Evolutionary conservation across 495 filamentous ascomycete genomes (phyloP).

Genomic region (Hyaloscypha finlandica): DNA sequence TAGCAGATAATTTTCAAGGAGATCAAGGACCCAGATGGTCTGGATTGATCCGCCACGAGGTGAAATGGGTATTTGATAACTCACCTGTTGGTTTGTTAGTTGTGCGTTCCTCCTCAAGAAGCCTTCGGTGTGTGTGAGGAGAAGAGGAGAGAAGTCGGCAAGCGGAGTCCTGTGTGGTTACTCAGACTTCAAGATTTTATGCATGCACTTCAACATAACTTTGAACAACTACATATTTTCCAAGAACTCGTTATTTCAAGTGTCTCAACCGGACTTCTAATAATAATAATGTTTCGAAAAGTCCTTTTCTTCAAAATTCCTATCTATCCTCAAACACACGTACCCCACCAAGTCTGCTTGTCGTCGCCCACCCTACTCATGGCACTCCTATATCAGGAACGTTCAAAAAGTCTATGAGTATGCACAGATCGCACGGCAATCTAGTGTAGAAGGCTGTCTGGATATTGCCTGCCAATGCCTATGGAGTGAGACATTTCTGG

Average conservation of each 20-base stretch:
- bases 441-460: conserved; percentile 5
- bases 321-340: neutral
- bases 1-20: conserved; percentile 15
- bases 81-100: conserved; percentile 28
- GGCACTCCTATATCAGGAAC: conserved; percentile 10
- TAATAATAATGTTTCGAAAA: neutral
- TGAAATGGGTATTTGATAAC: conserved; percentile 13
- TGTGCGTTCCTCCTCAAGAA: conserved; percentile 24
- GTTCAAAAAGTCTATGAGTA: neutral
- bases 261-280: conserved; percentile 20
- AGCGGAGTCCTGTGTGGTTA: conserved; percentile 26
- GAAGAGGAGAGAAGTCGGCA: conserved; percentile 29
- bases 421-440: conserved; percentile 10
- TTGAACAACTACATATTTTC: conserved; percentile 27
- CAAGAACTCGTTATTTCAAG: conserved; percentile 18
- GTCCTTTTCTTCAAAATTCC: neutral
- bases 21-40: conserved; percentile 7
- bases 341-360: neutral
- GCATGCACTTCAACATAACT: conserved; percentile 32
- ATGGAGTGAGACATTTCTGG: conserved; percentile 5
- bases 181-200: conserved; percentile 31
- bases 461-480: neutral
- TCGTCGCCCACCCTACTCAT: neutral
- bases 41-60: conserved; percentile 9
- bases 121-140: conserved; percentile 26